Evolutionary conservation across 78 protist species (phyloP), one percentile per base, ranked within the genome.

Genomic region (Dictyostelium brefeldianum): DNA sequence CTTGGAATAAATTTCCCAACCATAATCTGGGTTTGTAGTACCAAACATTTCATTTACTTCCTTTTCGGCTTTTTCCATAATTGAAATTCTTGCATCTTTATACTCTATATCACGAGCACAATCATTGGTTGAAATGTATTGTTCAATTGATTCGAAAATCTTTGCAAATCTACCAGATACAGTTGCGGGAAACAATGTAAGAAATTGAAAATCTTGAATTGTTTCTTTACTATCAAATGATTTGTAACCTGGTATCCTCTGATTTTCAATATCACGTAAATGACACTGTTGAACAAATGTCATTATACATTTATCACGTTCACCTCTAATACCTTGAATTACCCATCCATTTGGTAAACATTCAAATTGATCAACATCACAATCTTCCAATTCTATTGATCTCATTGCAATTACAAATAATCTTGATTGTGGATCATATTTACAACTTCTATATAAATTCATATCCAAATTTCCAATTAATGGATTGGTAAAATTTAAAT

Each of bases 261-360:
- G 93, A 36, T n/a, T 36, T 36, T 87, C 93, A 51, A 87, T 59
- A 78, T 87, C 93, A 36, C 84, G 43, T 7, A 77, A 4, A 59
- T 87, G 78, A 27, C 93, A 87, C 48, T 87, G 93, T 77, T 87
- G 93, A 20, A 87, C 84, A 25, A 87, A 87, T 15, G 53, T 87
- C 36, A 87, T n/a, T 43, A 18, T 59, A 51, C 93, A 87, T n/a
- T 59, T 67, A 77, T 87, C 84, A 27, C 25, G 14, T 17, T 50
- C 36, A 17, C 85, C 92, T 46, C 78, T 54, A 4, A 84, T 17
- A 77, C 79, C 92, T 74, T 84, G 79, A 74, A 84, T 74, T 7
- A 84, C 92, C 92, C 92, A 84, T 20, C 92, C 92, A 74, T 84
- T 84, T 18, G 92, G 92, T 48, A 84, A 41, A 27, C 78, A 84